Evolutionary conservation across 116 monocot species (phyloP).

Genomic region (Trichopus zeylanicus): DNA sequence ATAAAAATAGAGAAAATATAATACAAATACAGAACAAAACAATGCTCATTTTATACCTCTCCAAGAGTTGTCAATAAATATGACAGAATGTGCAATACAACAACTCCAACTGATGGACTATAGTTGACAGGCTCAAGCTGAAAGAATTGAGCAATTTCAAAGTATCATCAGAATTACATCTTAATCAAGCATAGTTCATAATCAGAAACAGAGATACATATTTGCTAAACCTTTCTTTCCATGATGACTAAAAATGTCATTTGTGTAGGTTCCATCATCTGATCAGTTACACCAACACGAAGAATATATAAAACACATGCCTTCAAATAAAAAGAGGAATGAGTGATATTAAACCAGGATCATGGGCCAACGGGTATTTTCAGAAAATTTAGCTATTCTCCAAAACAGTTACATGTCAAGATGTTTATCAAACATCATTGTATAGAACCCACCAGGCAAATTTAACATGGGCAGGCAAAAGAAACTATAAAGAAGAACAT

Average conservation of each 20-base stretch:
- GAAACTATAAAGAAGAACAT: too few species aligned
- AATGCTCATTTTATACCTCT: constrained; percentile 37
- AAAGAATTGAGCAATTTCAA: constrained; percentile 10
- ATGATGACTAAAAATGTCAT: constrained; percentile 73
- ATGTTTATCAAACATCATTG: too few species aligned
- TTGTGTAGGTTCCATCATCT: constrained; percentile 85
- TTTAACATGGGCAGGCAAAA: too few species aligned
- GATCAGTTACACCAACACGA: constrained; percentile 88
- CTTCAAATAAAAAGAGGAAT: constrained; percentile 21
- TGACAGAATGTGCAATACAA: constrained; percentile 74
- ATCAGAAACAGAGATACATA: too few species aligned
- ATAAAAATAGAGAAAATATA: not conserved
- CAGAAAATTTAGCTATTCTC: too few species aligned
- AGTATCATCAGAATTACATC: not conserved
- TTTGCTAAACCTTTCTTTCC: constrained; percentile 65
- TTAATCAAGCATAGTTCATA: too few species aligned
- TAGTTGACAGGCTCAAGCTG: constrained; percentile 69
- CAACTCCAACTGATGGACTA: constrained; percentile 58
- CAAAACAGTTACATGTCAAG: not conserved
- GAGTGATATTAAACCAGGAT: too few species aligned
- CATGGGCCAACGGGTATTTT: too few species aligned
- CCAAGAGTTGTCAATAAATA: constrained; percentile 82
- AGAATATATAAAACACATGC: constrained; percentile 97
- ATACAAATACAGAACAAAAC: not conserved
- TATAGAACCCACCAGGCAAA: too few species aligned